Evolutionary conservation across 2,329 filamentous ascomycete species (phyloP), one percentile per base, ranked within the genome.

Genomic region (Stachybotrys echinatus): DNA sequence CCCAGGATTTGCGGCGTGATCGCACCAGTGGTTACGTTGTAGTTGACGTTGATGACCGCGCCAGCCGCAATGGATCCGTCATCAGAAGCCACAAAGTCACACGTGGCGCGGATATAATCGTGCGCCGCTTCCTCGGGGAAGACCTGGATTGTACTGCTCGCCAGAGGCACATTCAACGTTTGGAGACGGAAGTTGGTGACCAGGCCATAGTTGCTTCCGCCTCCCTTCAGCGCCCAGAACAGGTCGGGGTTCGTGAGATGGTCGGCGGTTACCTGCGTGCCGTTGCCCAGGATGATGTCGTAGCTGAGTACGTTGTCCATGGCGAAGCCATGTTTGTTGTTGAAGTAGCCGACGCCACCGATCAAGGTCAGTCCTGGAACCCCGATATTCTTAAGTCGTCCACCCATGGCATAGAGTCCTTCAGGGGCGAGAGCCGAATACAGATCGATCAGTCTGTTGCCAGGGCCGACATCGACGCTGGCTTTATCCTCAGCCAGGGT

Each of bases 171-270:
- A 1, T 53, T 47, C 18, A 51, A 58, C 3, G 57, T 55, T 43
- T 60, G 60, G 14, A 60, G 52, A n/a, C 57, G 42, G 12, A 63
- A 57, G 12, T 68, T 74, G 49, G 72, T 58, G 42, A 79, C 68
- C 47, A 79, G 70, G 43, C 75, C 75, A 54, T 78, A 71, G 54
- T 78, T 78, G 12, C 70, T 73, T 2, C 73, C 75, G 4, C 75
- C 76, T 14, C 76, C 76, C 60, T 65, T 73, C 0, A 79, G 56
- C 19, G 71, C 75, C 74, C 74, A 79, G 54, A 76, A 65, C 1
- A 78, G 58, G 52, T 77, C 73, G 12, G 54, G 20, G 48, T 66
- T 54, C 8, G 55, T 52, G n/a, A 50, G 48, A 14, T 62, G 62
- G 22, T 56, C 55, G 20, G 63, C 50, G 12, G 8, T 47, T 6